phyloP scores from a whole-genome alignment of 768 basidiomycete genomes.

The Chalciporus pseudorubinellus region DNA sequence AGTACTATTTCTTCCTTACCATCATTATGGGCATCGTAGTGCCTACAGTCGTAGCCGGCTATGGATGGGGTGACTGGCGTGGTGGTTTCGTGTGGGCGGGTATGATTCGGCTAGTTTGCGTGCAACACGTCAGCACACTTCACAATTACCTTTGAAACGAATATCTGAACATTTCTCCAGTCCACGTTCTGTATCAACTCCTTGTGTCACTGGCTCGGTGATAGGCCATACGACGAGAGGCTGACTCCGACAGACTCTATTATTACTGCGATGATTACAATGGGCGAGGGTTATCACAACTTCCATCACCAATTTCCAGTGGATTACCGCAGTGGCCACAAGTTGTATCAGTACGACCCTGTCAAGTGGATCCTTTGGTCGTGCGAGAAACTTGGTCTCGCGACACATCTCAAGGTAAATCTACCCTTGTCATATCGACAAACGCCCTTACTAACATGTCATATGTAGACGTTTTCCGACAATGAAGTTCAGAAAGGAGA shows the following conservation, averaged over 20 bases:
- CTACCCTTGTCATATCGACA: too few relatives aligned
- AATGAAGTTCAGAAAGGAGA: constrained; percentile 79
- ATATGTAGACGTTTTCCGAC: constrained; percentile 44
- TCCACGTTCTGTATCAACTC: constrained; percentile 95
- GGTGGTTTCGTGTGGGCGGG: too few relatives aligned
- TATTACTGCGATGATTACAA: too few relatives aligned
- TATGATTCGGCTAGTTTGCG: constrained; percentile 60
- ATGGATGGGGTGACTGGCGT: too few relatives aligned
- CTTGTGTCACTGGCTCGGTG: too few relatives aligned
- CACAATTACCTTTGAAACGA: neutral
- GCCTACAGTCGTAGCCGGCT: constrained; percentile 46
- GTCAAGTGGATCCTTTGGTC: constrained; percentile 73
- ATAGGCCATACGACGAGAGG: constrained; percentile 89
- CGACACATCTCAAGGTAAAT: constrained; percentile 49
- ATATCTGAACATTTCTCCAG: constrained; percentile 32
- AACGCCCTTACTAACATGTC: too few relatives aligned
- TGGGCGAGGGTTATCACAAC: too few relatives aligned
- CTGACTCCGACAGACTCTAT: constrained; percentile 87
- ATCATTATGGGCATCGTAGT: constrained; percentile 63
- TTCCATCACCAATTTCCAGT: too few relatives aligned
- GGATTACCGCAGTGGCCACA: constrained; percentile 93
- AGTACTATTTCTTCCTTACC: constrained; percentile 65
- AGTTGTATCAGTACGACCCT: too few relatives aligned
- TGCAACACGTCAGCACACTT: constrained; percentile 66
- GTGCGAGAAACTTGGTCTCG: constrained; percentile 44